Evolutionary conservation across 805 yeast genomes (phyloP), one percentile per base, ranked within the genome.

Genomic region (Saturnispora sanitii): DNA sequence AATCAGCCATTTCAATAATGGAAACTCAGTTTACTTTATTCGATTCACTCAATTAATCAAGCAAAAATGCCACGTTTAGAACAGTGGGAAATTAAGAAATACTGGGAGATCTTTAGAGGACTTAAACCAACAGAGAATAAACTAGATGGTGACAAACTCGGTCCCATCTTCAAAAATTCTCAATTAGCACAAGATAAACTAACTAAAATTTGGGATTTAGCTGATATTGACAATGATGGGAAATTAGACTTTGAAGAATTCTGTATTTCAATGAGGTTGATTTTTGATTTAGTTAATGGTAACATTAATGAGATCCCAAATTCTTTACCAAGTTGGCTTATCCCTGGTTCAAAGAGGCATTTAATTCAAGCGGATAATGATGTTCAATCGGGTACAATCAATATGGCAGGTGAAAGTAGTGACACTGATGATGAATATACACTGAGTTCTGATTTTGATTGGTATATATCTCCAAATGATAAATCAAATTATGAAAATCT

Each of bases 21-120:
- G n/a, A n/a, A n/a, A n/a, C n/a, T n/a, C n/a, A n/a, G n/a, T n/a
- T n/a, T n/a, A n/a, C n/a, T n/a, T n/a, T n/a, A n/a, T n/a, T n/a
- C n/a, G n/a, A n/a, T n/a, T n/a, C n/a, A n/a, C n/a, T n/a, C n/a
- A n/a, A n/a, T n/a, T n/a, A n/a, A n/a, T n/a, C n/a, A n/a, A n/a
- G n/a, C 11, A 7, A 32, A 7, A 27, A 58, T 58, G 60, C 87
- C 90, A 20, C 77, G 82, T 47, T 64, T 87, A 45, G 95, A 86
- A 60, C 92, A 87, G 52, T 87, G 95, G 82, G 98, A 92, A 63
- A 87, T 88, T 53, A 82, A 87, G 55, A 90, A 90, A 65, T 92
- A 87, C 69, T 92, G 98, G 98, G 95, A 92, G 62, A 88, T 92
- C 35, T 92, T 92, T 68, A 77, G 81, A 48, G 95, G 96, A 12